A percentile compares a stretch with the other conserved stretches of the same genome.
phyloP scores from a whole-genome alignment of 495 filamentous ascomycete genomes.

The Xylaria nigripes region DNA sequence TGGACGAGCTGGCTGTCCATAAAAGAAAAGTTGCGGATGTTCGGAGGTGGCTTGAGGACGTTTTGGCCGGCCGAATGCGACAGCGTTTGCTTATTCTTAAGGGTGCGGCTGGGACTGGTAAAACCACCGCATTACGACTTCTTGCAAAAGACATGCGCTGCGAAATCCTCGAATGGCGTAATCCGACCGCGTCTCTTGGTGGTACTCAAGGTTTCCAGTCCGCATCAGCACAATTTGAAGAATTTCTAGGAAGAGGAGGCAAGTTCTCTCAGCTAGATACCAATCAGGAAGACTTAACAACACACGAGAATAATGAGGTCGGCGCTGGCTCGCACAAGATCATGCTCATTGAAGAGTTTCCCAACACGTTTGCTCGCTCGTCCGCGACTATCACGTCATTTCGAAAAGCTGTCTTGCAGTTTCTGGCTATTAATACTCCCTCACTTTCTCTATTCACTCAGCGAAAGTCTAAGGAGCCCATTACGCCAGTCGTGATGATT shows the following conservation, averaged over 20 bases:
- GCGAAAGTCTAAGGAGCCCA: slow-evolving; percentile 25
- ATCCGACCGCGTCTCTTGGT: slow-evolving; percentile 57
- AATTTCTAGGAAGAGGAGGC: slow-evolving; percentile 73
- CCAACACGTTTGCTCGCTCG: slow-evolving; percentile 64
- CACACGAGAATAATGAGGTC: slow-evolving; percentile 4
- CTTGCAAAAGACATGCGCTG: slow-evolving; percentile 64
- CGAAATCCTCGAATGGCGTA: slow-evolving; percentile 83
- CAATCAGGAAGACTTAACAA: slow-evolving; percentile 30
- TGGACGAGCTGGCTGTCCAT: slow-evolving; percentile 86
- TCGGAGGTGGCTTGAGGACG: slow-evolving; percentile 66
- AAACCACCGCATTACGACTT: slow-evolving; percentile 75
- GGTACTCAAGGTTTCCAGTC: slow-evolving; percentile 53
- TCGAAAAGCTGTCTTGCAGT: slow-evolving; percentile 62
- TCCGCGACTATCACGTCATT: slow-evolving; percentile 65
- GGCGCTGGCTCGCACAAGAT: slow-evolving; percentile 36
- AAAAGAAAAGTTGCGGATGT: slow-evolving; percentile 90
- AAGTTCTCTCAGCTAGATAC: slow-evolving; percentile 71
- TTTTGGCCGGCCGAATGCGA: slow-evolving; percentile 53
- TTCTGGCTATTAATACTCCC: slow-evolving; percentile 54
- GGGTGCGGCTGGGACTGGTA: slow-evolving; percentile 87
- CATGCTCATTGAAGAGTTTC: slow-evolving; percentile 91
- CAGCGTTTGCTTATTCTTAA: slow-evolving; percentile 75
- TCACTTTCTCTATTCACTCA: slow-evolving; percentile 31
- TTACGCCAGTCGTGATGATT: slow-evolving; percentile 77
- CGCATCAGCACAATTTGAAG: slow-evolving; percentile 71